phyloP scores from a whole-genome alignment of 371 early-diverging fungal species.

The Rhizopus stolonifer region DNA sequence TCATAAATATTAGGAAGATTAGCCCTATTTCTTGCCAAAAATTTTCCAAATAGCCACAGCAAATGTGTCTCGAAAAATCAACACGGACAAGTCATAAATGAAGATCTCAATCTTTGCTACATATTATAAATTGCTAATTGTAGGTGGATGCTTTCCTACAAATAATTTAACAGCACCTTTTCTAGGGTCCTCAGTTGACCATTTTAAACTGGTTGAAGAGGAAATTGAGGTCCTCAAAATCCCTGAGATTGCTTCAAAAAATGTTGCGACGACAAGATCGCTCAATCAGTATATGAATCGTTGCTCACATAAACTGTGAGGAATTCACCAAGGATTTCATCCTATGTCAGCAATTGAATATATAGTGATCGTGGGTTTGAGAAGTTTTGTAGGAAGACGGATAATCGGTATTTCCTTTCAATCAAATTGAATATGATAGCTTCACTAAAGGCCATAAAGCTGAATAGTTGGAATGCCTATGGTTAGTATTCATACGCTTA shows the following conservation, averaged over 20 bases:
- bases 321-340: neutral
- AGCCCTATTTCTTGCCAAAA: neutral
- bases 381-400: neutral
- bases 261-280: neutral
- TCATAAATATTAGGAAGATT: neutral
- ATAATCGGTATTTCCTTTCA: constrained; percentile 1
- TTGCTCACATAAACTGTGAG: neutral
- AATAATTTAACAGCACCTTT: constrained; percentile 2
- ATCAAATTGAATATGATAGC: neutral
- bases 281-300: neutral
- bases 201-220: constrained; percentile 2
- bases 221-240: neutral
- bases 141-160: neutral
- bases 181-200: neutral
- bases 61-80: constrained; percentile 2
- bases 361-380: neutral
- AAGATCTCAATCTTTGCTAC: constrained; percentile 5
- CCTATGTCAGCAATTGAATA: constrained; percentile 1
- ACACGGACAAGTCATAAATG: constrained; percentile 1
- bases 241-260: neutral
- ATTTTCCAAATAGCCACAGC: constrained; percentile 1
- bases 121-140: constrained; percentile 1
- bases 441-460: constrained; percentile 6
- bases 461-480: neutral
- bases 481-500: neutral